phyloP scores from a whole-genome alignment of 108 stramenopile species.

The Cyclotella choctawhatcheeana region DNA sequence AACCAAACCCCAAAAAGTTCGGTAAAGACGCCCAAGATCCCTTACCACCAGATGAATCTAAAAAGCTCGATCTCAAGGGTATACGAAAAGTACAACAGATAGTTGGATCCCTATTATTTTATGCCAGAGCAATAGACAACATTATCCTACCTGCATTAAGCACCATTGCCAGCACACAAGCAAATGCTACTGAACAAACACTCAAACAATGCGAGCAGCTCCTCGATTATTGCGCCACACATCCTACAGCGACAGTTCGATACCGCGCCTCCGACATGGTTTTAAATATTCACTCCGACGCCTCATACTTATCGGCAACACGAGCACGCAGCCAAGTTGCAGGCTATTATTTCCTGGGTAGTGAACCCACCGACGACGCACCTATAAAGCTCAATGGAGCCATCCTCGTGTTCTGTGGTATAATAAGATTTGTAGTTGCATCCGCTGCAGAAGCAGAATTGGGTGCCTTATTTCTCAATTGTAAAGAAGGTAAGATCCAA shows the following conservation, averaged over 20 bases:
- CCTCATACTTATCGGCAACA: constrained; percentile 10
- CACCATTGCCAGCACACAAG: constrained; percentile 5
- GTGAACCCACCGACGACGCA: not conserved
- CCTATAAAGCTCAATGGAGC: not conserved
- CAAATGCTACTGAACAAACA: not conserved
- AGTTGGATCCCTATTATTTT: constrained; percentile 5
- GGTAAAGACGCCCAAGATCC: constrained; percentile 2
- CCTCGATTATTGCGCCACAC: not conserved
- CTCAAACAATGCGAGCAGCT: not conserved
- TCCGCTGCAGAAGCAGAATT: constrained; percentile 10
- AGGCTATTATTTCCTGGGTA: not conserved
- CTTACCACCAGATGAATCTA: not conserved
- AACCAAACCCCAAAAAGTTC: not conserved
- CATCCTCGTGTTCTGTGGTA: not conserved
- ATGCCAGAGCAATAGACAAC: constrained; percentile 9
- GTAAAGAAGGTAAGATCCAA: not conserved
- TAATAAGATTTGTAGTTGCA: not conserved
- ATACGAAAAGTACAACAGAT: not conserved
- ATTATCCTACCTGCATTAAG: not conserved
- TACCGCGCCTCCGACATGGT: constrained; percentile 5
- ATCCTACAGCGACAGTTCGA: not conserved
- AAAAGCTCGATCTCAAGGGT: not conserved
- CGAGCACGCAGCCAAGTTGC: not conserved
- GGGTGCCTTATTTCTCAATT: constrained; percentile 2
- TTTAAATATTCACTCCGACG: constrained; percentile 2